Evolutionary conservation across 2,329 filamentous ascomycete species (phyloP).

Genomic region (Fusarium haematococcum): DNA sequence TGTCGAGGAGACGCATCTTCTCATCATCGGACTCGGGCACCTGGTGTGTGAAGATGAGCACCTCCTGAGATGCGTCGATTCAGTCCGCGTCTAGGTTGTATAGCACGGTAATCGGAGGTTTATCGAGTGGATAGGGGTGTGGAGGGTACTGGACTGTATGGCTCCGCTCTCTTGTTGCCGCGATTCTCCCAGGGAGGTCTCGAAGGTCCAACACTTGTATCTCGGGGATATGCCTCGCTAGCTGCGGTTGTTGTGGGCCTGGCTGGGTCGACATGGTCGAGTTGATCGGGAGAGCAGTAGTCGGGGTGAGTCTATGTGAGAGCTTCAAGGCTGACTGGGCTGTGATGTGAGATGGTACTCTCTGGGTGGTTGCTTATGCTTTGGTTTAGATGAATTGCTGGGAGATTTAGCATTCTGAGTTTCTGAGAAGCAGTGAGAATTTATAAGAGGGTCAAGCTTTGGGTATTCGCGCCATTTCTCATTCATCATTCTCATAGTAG

Average conservation of each 20-base stretch:
- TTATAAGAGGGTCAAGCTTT: neutral
- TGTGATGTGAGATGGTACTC: neutral
- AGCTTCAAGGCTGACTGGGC: neutral
- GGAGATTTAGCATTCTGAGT: too few relatives aligned
- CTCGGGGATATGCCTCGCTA: fast-evolving
- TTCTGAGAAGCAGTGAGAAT: neutral
- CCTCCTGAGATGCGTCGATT: neutral
- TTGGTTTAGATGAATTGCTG: neutral
- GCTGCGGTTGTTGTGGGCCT: neutral
- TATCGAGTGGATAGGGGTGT: slow-evolving; percentile 3
- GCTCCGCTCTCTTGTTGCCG: neutral
- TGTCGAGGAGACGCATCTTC: neutral
- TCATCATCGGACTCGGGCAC: neutral
- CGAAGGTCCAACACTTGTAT: neutral
- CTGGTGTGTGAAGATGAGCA: neutral
- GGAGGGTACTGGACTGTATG: fast-evolving
- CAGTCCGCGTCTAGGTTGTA: neutral
- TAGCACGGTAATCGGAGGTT: slow-evolving; percentile 1
- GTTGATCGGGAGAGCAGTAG: neutral
- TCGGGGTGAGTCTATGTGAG: neutral
- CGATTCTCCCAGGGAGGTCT: neutral
- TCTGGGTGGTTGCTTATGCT: neutral
- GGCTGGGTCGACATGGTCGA: neutral
- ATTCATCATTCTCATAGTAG: neutral
- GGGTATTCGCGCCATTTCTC: neutral